Evolutionary conservation across 164 flowering plant genomes (phyloP), one percentile per base, ranked within the genome.

Genomic region (Malania oleifera): DNA sequence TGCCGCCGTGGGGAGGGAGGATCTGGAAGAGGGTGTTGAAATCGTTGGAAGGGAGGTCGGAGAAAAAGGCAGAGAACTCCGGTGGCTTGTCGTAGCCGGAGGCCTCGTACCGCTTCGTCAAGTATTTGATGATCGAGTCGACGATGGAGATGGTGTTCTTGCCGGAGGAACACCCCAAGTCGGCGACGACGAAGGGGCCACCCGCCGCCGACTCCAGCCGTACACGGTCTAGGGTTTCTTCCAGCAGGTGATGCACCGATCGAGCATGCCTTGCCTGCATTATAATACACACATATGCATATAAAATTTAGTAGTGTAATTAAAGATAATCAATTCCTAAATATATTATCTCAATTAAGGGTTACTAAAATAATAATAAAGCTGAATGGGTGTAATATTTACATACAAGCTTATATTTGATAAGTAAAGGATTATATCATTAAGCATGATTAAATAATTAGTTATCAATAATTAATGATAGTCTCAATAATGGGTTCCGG

Each of bases 11-110:
- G 3, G 97, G 86, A 18, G 97, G 86, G 34, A 90, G 81, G 57
- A 87, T 87, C 56, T 89, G 91, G 64, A 90, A 90, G 65, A 90
- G 91, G 1, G 89, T 85, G 82, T 90, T 87, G 82, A 90, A 90
- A 70, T 90, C 97, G 50, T 90, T 90, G 29, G 89, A 82, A 0
- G 97, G 92, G 17, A 90, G 85, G 60, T 90, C 97, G 58, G 95
- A 82, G 75, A 90, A 90, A 70, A 82, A 87, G 22, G 84, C 91
- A 0, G 86, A 77, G 72, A 87, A 90, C 73, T 90, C 97, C 24
- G 95, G 97, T 10, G 75, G 66, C 15, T 12, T 15, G 41, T 70
- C 77, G 29, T 2, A 60, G 0, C 82, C 91, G 2, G 60, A 40
- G 29, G 75, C 82, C 57, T 87, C 89, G 61, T 77, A 87, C 3